Conservation (phyloP, 1,284 basidiomycete genomes). For the Cryptococcus wingfieldii region DNA sequence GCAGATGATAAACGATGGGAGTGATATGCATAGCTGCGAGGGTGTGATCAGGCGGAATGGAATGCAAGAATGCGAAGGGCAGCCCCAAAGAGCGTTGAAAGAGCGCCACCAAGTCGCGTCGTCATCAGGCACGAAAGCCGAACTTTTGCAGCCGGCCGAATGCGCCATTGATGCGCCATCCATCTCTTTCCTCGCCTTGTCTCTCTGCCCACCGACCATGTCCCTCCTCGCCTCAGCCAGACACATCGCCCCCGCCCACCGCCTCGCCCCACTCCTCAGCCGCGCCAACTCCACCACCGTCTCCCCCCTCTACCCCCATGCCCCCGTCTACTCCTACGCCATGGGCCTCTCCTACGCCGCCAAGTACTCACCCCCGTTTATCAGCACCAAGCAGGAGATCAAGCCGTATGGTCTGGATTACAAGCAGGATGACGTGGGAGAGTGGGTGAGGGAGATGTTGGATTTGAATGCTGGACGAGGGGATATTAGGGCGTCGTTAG, state of each 20-base stretch:
- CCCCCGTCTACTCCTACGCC: conserved; percentile 33
- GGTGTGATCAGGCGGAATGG: too few relatives aligned
- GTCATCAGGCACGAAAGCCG: too few relatives aligned
- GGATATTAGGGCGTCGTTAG: conserved; percentile 22
- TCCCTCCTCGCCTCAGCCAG: not conserved
- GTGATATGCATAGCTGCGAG: too few relatives aligned
- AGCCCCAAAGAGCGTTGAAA: too few relatives aligned
- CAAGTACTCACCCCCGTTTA: conserved; percentile 47
- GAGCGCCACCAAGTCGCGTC: too few relatives aligned
- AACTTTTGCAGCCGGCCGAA: too few relatives aligned
- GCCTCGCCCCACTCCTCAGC: not conserved
- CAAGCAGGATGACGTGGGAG: conserved; percentile 19
- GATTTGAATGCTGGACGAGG: conserved; percentile 38
- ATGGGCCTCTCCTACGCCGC: conserved; percentile 46
- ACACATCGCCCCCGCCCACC: not conserved
- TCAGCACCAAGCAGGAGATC: conserved; percentile 11
- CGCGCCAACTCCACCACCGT: not conserved
- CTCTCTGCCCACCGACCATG: not conserved
- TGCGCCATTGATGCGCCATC: too few relatives aligned
- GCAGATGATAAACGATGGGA: too few relatives aligned
- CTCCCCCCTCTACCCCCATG: conserved; percentile 10
- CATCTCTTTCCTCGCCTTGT: too few relatives aligned
- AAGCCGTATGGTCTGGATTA: conserved; percentile 13
- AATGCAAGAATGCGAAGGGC: too few relatives aligned
- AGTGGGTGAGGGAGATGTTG: conserved; percentile 38